phyloP scores from a whole-genome alignment of 371 early-diverging fungal species.

The Mortierella sp. region DNA sequence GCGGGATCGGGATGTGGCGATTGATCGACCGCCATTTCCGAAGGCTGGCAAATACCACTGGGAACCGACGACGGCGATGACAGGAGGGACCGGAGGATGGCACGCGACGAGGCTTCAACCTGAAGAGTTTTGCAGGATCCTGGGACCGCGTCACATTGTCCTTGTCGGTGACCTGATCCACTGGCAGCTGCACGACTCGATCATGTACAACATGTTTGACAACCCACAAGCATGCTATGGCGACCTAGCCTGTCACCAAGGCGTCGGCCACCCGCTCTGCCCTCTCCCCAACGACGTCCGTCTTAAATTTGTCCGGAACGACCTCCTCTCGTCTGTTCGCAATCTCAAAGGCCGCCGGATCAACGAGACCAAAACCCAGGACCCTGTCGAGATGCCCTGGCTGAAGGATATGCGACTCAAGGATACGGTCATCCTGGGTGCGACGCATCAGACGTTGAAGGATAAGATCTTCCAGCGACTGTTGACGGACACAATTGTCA shows the following conservation, averaged over 20 bases:
- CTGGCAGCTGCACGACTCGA: slow-evolving; percentile 71
- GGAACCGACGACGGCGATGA: slow-evolving; percentile 18
- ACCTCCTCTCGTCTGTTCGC: slow-evolving; percentile 59
- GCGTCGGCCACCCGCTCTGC: slow-evolving; percentile 45
- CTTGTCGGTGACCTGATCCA: slow-evolving; percentile 72
- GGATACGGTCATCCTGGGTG: slow-evolving; percentile 68
- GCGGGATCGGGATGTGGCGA: slow-evolving; percentile 43
- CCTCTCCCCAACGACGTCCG: slow-evolving; percentile 53
- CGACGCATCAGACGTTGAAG: slow-evolving; percentile 59
- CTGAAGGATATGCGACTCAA: slow-evolving; percentile 59
- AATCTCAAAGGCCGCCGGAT: slow-evolving; percentile 25
- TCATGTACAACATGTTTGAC: slow-evolving; percentile 71
- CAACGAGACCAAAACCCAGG: slow-evolving; percentile 60
- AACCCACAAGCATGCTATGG: slow-evolving; percentile 71
- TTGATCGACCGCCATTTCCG: slow-evolving; percentile 49
- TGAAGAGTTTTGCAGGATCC: slow-evolving; percentile 44
- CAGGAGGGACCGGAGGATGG: slow-evolving; percentile 23
- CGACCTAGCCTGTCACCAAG: slow-evolving; percentile 66
- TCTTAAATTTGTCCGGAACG: slow-evolving; percentile 69
- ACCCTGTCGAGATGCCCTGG: slow-evolving; percentile 69
- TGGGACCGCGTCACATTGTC: slow-evolving; percentile 51
- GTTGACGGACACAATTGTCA: slow-evolving; percentile 59
- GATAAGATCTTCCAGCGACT: slow-evolving; percentile 61
- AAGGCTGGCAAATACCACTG: slow-evolving; percentile 56
- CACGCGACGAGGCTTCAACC: slow-evolving; percentile 33